These are phyloP conservation scores for Microcyclospora pomicola DNA, from an alignment of 2,329 filamentous ascomycete species.

Conservation along the genomic window DNA sequence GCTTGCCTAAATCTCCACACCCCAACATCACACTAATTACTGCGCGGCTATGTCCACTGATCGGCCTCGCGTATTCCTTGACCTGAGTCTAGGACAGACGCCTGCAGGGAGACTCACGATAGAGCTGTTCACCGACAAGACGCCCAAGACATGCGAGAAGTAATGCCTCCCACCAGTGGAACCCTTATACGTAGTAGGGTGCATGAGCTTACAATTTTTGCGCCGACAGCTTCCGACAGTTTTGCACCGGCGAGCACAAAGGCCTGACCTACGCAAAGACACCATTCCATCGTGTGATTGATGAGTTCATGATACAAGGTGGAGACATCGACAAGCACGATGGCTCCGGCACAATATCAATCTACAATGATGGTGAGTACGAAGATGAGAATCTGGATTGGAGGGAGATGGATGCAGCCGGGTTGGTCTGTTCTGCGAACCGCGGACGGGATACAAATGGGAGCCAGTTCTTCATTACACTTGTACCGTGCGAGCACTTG, in stretches of 20 bases:
- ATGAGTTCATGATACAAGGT: constrained; percentile 33
- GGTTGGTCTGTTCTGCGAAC: constrained; percentile 30
- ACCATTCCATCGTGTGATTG: constrained; percentile 29
- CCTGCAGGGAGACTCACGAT: constrained; percentile 31
- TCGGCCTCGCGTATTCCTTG: constrained; percentile 29
- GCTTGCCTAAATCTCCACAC: neutral
- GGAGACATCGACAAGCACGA: constrained; percentile 29
- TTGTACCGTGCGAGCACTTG: constrained; percentile 26
- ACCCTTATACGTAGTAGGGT: neutral
- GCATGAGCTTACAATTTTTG: neutral
- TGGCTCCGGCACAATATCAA: constrained; percentile 27
- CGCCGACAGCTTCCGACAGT: constrained; percentile 28
- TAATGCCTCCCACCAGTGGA: constrained; percentile 12
- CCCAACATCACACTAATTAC: neutral
- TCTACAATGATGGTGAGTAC: constrained; percentile 26
- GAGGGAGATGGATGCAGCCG: constrained; percentile 27
- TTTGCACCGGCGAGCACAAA: constrained; percentile 28
- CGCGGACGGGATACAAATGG: constrained; percentile 28
- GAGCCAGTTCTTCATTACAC: constrained; percentile 32
- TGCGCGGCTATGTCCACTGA: constrained; percentile 2
- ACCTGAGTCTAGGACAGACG: constrained; percentile 27
- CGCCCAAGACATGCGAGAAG: constrained; percentile 34
- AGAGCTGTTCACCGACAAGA: constrained; percentile 33
- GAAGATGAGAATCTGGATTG: constrained; percentile 30
- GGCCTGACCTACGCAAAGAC: constrained; percentile 25